A percentile compares a stretch with the other conserved stretches of the same genome.
Evolutionary conservation across 1,284 basidiomycete genomes (phyloP).

Genomic region (Earliella scabrosa): DNA sequence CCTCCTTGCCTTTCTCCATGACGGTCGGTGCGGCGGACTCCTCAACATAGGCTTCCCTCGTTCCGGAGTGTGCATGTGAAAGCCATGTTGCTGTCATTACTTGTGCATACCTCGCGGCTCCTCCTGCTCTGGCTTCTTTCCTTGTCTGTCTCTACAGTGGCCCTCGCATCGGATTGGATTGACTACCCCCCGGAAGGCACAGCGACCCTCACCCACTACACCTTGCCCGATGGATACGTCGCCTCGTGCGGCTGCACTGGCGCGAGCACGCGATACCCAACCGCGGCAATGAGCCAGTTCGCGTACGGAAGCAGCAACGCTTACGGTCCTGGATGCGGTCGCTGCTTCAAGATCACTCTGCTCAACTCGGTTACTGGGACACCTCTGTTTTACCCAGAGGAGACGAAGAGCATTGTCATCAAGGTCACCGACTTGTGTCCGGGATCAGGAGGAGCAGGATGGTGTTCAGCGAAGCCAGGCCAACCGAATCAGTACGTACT

Average conservation of each 20-base stretch:
- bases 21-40: constrained; percentile 9
- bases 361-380: constrained; percentile 65
- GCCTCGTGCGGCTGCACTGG: constrained; percentile 69
- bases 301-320: constrained; percentile 75
- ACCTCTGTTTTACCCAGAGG: constrained; percentile 71
- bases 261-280: constrained; percentile 73
- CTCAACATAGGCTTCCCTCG: neutral
- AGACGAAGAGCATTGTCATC: constrained; percentile 65
- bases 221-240: constrained; percentile 51
- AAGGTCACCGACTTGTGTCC: constrained; percentile 81
- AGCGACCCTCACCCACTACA: constrained; percentile 39
- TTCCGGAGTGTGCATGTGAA: neutral
- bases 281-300: constrained; percentile 76
- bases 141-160: constrained; percentile 14
- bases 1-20: constrained; percentile 12
- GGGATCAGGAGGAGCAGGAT: constrained; percentile 51
- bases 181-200: constrained; percentile 45
- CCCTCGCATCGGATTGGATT: constrained; percentile 51
- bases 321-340: constrained; percentile 76
- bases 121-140: constrained; percentile 11
- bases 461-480: constrained; percentile 68
- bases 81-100: neutral
- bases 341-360: constrained; percentile 77
- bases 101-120: constrained; percentile 9
- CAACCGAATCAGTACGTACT: constrained; percentile 61